Percentiles rank a stretch among this genome's conserved stretches.
Conservation (phyloP, 2,329 filamentous ascomycete species). For the Beauveria sp. region DNA sequence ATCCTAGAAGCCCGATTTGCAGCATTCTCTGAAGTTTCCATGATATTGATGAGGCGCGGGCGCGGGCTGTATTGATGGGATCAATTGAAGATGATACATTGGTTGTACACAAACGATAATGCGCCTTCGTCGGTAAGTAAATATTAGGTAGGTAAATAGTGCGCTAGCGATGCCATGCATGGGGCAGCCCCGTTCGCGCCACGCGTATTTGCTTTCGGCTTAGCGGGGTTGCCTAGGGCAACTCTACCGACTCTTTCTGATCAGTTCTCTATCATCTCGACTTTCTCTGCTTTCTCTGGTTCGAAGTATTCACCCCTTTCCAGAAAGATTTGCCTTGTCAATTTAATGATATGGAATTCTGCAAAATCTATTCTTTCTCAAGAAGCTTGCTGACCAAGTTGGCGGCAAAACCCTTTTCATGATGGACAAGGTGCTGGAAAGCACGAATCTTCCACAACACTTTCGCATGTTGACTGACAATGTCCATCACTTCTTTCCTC, state of each 20-base stretch:
- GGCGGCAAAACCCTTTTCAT: neutral
- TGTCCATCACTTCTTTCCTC: neutral
- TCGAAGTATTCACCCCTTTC: too few species aligned
- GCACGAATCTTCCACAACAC: neutral
- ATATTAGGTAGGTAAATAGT: neutral
- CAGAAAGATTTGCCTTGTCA: too few species aligned
- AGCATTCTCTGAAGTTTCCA: slow-evolving; percentile 9
- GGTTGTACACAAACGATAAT: neutral
- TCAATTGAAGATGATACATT: neutral
- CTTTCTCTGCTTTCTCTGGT: too few species aligned
- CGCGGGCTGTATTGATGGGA: neutral
- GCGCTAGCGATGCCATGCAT: neutral
- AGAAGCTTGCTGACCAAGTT: neutral
- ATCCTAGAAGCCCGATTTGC: slow-evolving; percentile 6
- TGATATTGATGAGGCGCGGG: slow-evolving; percentile 1
- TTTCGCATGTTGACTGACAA: neutral
- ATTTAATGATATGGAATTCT: too few species aligned
- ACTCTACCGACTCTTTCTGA: neutral
- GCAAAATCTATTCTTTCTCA: neutral
- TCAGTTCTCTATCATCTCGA: too few species aligned
- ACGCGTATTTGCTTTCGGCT: slow-evolving; percentile 8
- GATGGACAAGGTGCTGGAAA: neutral
- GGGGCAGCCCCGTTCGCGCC: neutral
- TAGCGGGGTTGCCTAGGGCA: slow-evolving; percentile 8
- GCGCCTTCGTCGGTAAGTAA: neutral